Evolutionary conservation across 331 rosid species (phyloP), one percentile per base, ranked within the genome.

Genomic region (Malus hybrid): DNA sequence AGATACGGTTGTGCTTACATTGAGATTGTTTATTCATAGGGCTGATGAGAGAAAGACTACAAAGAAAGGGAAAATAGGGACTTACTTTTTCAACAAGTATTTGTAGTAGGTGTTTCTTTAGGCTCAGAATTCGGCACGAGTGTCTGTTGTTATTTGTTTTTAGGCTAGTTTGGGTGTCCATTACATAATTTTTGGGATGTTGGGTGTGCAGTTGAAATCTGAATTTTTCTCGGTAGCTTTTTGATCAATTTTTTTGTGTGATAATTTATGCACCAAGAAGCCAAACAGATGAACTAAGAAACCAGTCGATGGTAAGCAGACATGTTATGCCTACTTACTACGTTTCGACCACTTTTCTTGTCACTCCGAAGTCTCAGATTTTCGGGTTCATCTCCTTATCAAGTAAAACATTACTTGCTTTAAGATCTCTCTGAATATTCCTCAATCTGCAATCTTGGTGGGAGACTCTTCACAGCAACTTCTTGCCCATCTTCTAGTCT

Each of bases 1-100:
- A 81, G 99, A 95, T 80, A 86, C 91, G 39, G 84, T 92, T 63
- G 99, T 92, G 87, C 97, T 92, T 83, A 90, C 92, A 52, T 79
- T 95, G 90, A 92, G 98, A 87, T 78, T 87, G 70, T 95, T 95
- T 72, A 85, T 88, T 83, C 78, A 61, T 31, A 89, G 86, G 97
- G 96, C 57, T 18, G 69, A 16, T 44, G 69, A 36, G 69, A 73
- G 46, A 39, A 39, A 42, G 19, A 16, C 12, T n/a, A 19, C 69
- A 16, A 73, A 31, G 59, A 73, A 57, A 22, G 76, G 67, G 15
- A 72, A 73, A 42, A 56, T 20, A 39, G 68, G 59, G 59, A 60
- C 60, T 24, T 39, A 39, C 46, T 73, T 50, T 73, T 73, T 61
- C 44, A 65, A 73, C 69, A 66, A 31, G 44, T 64, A 27, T 57